Conservation (phyloP, 352 stramenopile species). For the Phytophthora europaea region DNA sequence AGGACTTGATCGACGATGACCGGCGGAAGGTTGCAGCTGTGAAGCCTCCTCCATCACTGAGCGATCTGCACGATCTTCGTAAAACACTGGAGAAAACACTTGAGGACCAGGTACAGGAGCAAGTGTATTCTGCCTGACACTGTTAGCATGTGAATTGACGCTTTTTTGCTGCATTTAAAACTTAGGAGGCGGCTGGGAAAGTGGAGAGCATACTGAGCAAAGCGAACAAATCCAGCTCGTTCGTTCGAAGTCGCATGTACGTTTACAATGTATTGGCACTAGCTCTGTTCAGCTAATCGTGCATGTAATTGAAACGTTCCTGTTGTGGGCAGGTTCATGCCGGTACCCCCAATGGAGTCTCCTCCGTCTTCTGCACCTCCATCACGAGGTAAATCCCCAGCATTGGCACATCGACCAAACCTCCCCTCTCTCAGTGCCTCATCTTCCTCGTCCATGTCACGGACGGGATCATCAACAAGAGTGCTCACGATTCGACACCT, state of each 20-base stretch:
- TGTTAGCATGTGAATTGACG: not conserved
- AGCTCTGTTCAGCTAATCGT: not conserved
- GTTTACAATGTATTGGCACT: not conserved
- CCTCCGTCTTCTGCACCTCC: not conserved
- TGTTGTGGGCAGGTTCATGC: slow-evolving; percentile 17
- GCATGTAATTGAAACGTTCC: not conserved
- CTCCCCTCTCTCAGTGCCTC: slow-evolving; percentile 8
- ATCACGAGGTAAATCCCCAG: slow-evolving; percentile 12
- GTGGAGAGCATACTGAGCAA: slow-evolving; percentile 59
- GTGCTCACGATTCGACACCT: slow-evolving; percentile 78
- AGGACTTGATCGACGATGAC: slow-evolving; percentile 85
- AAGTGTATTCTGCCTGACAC: not conserved
- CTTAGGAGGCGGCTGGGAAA: slow-evolving; percentile 44
- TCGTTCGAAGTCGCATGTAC: slow-evolving; percentile 38
- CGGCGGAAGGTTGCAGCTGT: slow-evolving; percentile 47
- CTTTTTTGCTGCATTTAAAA: not conserved
- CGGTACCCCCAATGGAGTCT: slow-evolving; percentile 21
- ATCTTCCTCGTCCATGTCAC: slow-evolving; percentile 23
- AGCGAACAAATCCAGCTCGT: slow-evolving; percentile 25
- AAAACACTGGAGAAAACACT: slow-evolving; percentile 72
- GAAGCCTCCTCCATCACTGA: slow-evolving; percentile 61
- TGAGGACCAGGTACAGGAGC: slow-evolving; percentile 54
- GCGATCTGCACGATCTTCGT: slow-evolving; percentile 71
- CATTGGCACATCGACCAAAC: not conserved
- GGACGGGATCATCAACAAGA: slow-evolving; percentile 39